Evolutionary conservation across 192 early-diverging fungal species (phyloP), one percentile per base, ranked within the genome.

Genomic region (Mortierella antarctica): DNA sequence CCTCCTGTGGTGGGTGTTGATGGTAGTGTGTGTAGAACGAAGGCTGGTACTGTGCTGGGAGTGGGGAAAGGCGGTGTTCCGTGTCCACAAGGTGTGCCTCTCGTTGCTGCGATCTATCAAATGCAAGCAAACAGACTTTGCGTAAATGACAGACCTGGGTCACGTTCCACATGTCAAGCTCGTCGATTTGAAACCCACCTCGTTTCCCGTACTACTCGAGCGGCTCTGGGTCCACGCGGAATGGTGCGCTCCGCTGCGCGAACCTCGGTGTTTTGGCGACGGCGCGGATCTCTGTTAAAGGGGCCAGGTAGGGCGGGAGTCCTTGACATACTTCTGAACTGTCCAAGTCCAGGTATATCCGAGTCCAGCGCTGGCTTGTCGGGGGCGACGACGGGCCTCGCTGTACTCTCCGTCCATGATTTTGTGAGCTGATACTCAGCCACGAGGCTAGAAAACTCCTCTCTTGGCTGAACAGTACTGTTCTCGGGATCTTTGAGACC

Each of bases 341-440:
- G 55, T 4, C 63, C 64, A 31, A 74, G 72, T 46, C 64, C 72
- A 42, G 72, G 72, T 20, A 66, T 62, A 5, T 62, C 73, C 14
- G 40, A 61, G 2, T 56, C 18, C 15, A 40, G 2, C 20, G 51
- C 17, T 42, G 20, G 49, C 10, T 44, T 59, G 18, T 18, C 21
- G 6, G n/a, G 39, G 14, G 21, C 42, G 4, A 21, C 44, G 13
- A 8, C 39, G 8, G 48, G 7, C 4, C 21, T 42, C 17, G 41
- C 2, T 44, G 42, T 56, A 45, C 7, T 64, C 11, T 67, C 61
- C 11, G 63, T 47, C 39, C 44, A 68, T 46, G 73, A 57, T 21
- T 57, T 67, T 65, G 50, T 48, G 7, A 58, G 64, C 45, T 76
- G 66, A 52, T 76, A 76, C 53, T 76, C 74, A 2, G 59, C 74